Evolutionary conservation across 805 yeast species (phyloP).

Genomic region (Ascoidea asiatica): DNA sequence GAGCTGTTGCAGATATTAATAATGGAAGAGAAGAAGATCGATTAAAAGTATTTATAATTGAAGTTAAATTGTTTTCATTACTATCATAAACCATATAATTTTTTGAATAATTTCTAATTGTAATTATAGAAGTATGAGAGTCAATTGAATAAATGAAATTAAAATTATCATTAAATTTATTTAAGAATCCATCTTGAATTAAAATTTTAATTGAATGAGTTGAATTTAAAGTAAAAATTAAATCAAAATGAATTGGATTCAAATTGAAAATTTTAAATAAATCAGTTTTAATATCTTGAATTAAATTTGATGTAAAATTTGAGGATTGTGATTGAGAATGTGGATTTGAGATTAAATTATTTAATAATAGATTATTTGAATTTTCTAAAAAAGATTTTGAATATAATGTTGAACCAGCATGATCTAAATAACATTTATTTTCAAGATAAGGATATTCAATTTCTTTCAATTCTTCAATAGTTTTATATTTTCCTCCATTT

Average conservation of each 20-base stretch:
- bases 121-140: constrained; percentile 29
- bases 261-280: constrained; percentile 21
- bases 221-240: constrained; percentile 27
- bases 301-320: constrained; percentile 13
- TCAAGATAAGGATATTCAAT: constrained; percentile 16
- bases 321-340: constrained; percentile 27
- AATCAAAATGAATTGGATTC: constrained; percentile 21
- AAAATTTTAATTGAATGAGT: constrained; percentile 25
- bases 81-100: constrained; percentile 9
- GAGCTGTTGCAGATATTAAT: constrained; percentile 27
- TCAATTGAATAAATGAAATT: constrained; percentile 16
- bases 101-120: constrained; percentile 18
- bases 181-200: constrained; percentile 18
- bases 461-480: constrained; percentile 9
- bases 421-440: constrained; percentile 22
- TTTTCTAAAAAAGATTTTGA: constrained; percentile 17
- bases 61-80: constrained; percentile 2
- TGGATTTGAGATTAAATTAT: constrained; percentile 23
- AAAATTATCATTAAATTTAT: constrained; percentile 8
- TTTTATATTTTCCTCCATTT: no score
- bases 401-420: constrained; percentile 28
- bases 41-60: background rate
- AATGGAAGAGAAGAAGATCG: constrained; percentile 4
- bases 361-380: constrained; percentile 14
- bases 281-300: constrained; percentile 16